phyloP scores from a whole-genome alignment of 2,329 filamentous ascomycete genomes.

The Cylindrodendrum hubeiense region DNA sequence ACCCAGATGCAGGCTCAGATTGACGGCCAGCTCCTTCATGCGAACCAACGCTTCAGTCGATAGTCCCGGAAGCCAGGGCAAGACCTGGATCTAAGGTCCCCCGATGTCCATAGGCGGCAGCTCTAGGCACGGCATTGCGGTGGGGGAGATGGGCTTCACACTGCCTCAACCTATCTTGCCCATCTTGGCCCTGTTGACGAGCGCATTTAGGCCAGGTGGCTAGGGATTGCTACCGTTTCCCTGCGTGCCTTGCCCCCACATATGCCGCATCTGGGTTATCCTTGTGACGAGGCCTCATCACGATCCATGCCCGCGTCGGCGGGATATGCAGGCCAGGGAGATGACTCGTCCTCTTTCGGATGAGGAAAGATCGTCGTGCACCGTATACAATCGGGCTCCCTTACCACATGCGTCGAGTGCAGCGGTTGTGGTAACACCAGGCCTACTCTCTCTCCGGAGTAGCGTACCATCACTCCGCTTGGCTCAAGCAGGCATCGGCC shows the following conservation, averaged over 20 bases:
- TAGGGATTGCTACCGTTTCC: neutral
- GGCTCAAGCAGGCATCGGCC: neutral
- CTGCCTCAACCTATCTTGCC: neutral
- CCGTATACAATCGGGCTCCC: no score
- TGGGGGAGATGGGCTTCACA: neutral
- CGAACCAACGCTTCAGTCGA: neutral
- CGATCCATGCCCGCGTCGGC: neutral
- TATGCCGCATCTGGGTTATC: constrained; percentile 11
- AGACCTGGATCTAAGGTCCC: neutral
- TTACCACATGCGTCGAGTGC: neutral
- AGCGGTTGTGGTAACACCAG: neutral
- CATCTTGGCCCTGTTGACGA: neutral
- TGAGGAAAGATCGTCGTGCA: neutral
- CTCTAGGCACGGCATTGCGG: neutral
- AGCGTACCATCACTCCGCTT: neutral
- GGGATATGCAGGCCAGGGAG: neutral
- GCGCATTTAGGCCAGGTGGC: neutral
- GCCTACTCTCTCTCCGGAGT: neutral
- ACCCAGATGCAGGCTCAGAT: neutral
- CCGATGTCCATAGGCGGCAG: no score
- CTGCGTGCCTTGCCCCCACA: neutral
- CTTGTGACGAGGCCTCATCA: neutral
- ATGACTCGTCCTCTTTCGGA: constrained; percentile 3
- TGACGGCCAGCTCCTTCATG: neutral
- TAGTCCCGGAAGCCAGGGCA: neutral